Percentiles rank a stretch among this genome's conserved stretches.
These are phyloP conservation scores for Pythium rishiriense DNA, from an alignment of 352 stramenopile genomes.

Conservation along the genomic window DNA sequence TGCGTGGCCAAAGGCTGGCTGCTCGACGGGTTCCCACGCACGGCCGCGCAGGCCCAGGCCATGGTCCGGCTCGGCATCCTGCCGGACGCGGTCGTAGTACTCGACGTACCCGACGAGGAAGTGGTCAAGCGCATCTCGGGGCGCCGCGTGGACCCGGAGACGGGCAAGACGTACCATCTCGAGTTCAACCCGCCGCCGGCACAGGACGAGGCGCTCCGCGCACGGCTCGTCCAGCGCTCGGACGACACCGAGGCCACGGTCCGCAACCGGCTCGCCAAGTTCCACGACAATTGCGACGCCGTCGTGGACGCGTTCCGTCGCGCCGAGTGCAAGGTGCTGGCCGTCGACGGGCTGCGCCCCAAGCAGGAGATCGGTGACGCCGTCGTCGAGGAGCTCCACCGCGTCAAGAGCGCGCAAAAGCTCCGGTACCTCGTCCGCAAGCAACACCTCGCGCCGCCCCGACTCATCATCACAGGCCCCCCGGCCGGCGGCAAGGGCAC, in stretches of 20 bases:
- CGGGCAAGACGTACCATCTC: conserved; percentile 95
- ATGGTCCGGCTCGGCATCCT: conserved; percentile 83
- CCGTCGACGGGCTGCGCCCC: conserved; percentile 20
- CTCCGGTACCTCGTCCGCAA: conserved; percentile 26
- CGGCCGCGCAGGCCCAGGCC: conserved; percentile 74
- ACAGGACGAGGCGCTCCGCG: conserved; percentile 57
- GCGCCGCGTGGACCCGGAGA: conserved; percentile 93
- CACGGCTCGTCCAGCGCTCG: conserved; percentile 82
- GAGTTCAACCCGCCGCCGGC: conserved; percentile 94
- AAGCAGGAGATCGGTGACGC: conserved; percentile 28
- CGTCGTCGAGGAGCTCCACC: conserved; percentile 19
- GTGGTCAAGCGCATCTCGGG: conserved; percentile 96
- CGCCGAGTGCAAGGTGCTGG: conserved; percentile 30
- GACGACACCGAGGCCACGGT: conserved; percentile 94
- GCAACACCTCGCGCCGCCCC: conserved; percentile 23
- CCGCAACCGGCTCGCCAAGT: conserved; percentile 85
- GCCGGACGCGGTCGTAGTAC: conserved; percentile 89
- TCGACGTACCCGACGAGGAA: conserved; percentile 94
- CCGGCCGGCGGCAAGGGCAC: conserved; percentile 90
- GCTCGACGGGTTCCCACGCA: conserved; percentile 93
- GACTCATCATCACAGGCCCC: conserved; percentile 79
- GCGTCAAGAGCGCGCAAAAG: conserved; percentile 29
- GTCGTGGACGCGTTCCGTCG: conserved; percentile 38
- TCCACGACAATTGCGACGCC: conserved; percentile 72
- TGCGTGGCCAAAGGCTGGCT: conserved; percentile 85